These are phyloP conservation scores for Huntiella savannae DNA, from an alignment of 2,329 filamentous ascomycete genomes.

Conservation along the genomic window DNA sequence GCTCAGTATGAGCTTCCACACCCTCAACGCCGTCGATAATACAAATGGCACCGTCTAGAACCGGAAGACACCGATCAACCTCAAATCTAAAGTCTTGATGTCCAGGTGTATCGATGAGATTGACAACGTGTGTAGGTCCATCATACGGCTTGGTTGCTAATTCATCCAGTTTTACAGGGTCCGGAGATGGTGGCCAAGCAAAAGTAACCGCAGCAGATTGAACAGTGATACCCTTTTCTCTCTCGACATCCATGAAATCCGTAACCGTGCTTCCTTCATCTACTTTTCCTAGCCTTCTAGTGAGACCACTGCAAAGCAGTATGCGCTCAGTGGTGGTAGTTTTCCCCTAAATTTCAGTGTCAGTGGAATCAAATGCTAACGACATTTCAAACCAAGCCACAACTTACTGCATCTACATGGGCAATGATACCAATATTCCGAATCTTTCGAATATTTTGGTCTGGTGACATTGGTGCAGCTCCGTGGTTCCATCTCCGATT, in stretches of 20 bases:
- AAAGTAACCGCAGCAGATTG: conserved; percentile 94
- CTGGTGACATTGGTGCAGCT: not conserved
- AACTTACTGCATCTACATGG: conserved; percentile 68
- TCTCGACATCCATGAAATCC: conserved; percentile 82
- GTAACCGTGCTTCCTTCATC: conserved; percentile 94
- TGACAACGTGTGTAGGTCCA: conserved; percentile 38
- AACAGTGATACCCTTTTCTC: conserved; percentile 52
- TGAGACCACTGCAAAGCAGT: conserved; percentile 90
- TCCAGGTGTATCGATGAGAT: conserved; percentile 88
- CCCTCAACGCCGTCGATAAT: conserved; percentile 84
- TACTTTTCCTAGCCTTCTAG: conserved; percentile 70
- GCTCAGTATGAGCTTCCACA: conserved; percentile 91
- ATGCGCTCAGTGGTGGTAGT: conserved; percentile 98
- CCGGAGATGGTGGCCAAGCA: conserved; percentile 50
- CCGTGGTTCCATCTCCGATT: conserved; percentile 5
- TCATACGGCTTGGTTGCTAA: conserved; percentile 20
- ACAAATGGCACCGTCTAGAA: conserved; percentile 80
- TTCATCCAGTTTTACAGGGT: conserved; percentile 19
- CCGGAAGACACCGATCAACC: conserved; percentile 72
- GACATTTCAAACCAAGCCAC: not conserved
- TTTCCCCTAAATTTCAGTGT: conserved; percentile 43
- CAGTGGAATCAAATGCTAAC: not conserved
- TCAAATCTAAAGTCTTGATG: conserved; percentile 97
- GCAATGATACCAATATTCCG: conserved; percentile 97
- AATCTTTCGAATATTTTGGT: conserved; percentile 18